Conservation (phyloP, 176 grass and related monocot species). For the Urochloa ruziziensis region DNA sequence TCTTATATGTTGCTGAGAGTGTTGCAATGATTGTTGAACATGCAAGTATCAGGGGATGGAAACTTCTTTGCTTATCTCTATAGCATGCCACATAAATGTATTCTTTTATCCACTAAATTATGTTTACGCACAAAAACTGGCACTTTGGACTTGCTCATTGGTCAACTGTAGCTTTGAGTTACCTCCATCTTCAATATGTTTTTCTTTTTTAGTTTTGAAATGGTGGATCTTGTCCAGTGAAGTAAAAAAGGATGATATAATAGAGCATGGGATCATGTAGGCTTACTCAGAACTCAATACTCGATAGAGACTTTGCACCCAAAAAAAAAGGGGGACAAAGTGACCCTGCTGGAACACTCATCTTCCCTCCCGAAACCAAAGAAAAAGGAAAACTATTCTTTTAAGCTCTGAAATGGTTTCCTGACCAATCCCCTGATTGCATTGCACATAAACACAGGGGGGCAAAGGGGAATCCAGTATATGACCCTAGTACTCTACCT, state of each 20-base stretch:
- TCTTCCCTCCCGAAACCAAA: background rate
- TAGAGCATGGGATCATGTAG: background rate
- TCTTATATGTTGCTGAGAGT: background rate
- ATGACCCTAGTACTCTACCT: background rate
- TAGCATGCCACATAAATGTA: background rate
- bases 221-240: background rate
- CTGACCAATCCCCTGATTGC: background rate
- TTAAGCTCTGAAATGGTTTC: slow-evolving; percentile 22
- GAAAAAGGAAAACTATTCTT: background rate
- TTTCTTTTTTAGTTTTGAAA: background rate
- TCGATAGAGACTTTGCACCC: background rate
- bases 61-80: background rate
- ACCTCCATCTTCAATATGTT: background rate
- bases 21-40: background rate
- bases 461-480: background rate
- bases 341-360: background rate
- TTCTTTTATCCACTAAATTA: background rate
- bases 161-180: background rate
- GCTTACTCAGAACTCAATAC: background rate
- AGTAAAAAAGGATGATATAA: background rate
- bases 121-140: background rate
- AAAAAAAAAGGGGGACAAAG: background rate
- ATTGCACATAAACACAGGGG: background rate
- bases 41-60: background rate
- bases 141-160: background rate